Evolutionary conservation across 148 eudicot genomes (phyloP).

Genomic region (Diospyros lotus): DNA sequence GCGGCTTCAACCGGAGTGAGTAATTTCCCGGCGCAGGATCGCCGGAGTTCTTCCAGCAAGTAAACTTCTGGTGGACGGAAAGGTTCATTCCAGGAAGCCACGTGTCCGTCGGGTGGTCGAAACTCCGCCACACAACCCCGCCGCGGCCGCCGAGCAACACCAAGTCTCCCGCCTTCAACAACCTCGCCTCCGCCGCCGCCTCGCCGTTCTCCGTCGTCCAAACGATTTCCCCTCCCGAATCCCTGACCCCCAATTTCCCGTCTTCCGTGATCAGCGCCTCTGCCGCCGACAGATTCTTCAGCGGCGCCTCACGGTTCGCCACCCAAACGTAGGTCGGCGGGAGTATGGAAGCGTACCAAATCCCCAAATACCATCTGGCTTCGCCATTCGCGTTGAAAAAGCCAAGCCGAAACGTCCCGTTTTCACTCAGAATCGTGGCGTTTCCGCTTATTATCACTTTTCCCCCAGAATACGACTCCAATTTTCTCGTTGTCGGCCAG

Average conservation of each 20-base stretch:
- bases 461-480: neutral
- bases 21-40: constrained; percentile 68
- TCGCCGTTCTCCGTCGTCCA: constrained; percentile 38
- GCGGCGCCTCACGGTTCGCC: constrained; percentile 57
- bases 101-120: constrained; percentile 69
- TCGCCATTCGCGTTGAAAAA: constrained; percentile 45
- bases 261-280: constrained; percentile 15
- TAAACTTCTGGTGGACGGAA: constrained; percentile 25
- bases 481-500: neutral
- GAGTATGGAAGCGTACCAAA: constrained; percentile 61
- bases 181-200: constrained; percentile 16
- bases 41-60: constrained; percentile 44
- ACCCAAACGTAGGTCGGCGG: constrained; percentile 69
- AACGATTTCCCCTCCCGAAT: constrained; percentile 15
- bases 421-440: constrained; percentile 38
- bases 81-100: constrained; percentile 86
- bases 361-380: constrained; percentile 44
- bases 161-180: constrained; percentile 55
- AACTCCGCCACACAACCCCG: constrained; percentile 62
- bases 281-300: constrained; percentile 26
- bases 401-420: constrained; percentile 47
- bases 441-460: constrained; percentile 25
- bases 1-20: constrained; percentile 50
- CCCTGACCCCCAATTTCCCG: constrained; percentile 37
- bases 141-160: constrained; percentile 22